A percentile compares a stretch with the other conserved stretches of the same genome.
Conservation (phyloP, 306 rosid species). For the Begonia peltatifolia region DNA sequence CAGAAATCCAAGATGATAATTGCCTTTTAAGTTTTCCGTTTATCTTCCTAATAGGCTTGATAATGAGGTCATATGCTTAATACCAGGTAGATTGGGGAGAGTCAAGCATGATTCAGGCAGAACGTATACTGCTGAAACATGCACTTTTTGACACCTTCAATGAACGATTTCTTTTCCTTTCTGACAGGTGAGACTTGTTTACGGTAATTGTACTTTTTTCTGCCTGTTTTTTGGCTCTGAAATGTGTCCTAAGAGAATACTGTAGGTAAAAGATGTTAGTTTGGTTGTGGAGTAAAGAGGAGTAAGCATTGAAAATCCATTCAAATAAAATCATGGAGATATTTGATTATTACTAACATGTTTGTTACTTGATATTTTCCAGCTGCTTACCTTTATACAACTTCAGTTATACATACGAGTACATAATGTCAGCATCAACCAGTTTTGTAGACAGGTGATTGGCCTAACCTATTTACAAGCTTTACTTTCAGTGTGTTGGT, state of each 20-base stretch:
- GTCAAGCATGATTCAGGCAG: slow-evolving; percentile 95
- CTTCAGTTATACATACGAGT: slow-evolving; percentile 88
- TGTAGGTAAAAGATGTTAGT: slow-evolving; percentile 1
- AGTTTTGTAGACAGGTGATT: slow-evolving; percentile 96
- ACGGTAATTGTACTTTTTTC: background rate
- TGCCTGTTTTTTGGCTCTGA: background rate
- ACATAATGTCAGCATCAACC: slow-evolving; percentile 67
- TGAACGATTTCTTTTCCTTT: slow-evolving; percentile 86
- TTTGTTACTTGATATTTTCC: slow-evolving; percentile 65
- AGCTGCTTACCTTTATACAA: slow-evolving; percentile 95
- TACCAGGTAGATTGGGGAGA: slow-evolving; percentile 98
- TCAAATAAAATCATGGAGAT: slow-evolving; percentile 1
- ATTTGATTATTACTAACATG: slow-evolving; percentile 28
- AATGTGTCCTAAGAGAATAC: background rate
- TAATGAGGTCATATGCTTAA: slow-evolving; percentile 13
- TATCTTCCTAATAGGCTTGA: slow-evolving; percentile 1
- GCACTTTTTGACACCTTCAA: slow-evolving; percentile 77
- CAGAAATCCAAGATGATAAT: too few relatives aligned
- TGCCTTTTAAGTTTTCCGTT: too few relatives aligned
- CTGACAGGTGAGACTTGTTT: slow-evolving; percentile 81
- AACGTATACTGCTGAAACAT: slow-evolving; percentile 66
- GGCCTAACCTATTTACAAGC: background rate
- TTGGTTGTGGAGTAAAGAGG: background rate
- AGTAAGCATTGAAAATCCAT: background rate
- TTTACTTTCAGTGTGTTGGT: background rate